Base-by-base conservation (phyloP, 2,329 filamentous ascomycete genomes). In the Colletotrichum costaricense region DNA sequence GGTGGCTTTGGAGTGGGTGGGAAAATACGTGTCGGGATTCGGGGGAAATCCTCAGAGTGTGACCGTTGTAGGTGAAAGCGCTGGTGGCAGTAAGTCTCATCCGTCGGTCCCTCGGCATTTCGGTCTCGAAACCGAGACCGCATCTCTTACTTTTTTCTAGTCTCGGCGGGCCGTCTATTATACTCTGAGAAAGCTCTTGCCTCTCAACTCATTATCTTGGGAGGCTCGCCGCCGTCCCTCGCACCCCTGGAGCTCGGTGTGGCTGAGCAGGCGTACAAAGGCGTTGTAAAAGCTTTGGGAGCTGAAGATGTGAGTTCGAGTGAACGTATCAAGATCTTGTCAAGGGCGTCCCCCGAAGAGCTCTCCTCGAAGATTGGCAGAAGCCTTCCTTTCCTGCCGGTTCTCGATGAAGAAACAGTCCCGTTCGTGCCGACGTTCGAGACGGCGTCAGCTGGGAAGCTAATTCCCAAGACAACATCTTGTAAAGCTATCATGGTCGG, bases 21-120 rank as follows among this genome's bases (percentile, higher is more conserved):
- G 79, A 49, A 76, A 77, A 8, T 76, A 83, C 59, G 80, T 83
- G 59, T 68, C 76, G 1, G 78, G 78, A 7, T 83, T 84, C 68
- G 81, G 81, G 4, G 81, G 81, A n/a, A 80, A 83, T 68, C 77
- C 78, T 6, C 64, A 76, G 2, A 74, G 76, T 19, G 77, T 82
- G 28, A 82, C 81, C 0, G 74, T 83, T 7, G 79, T 83, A n/a
- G 87, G 87, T 19, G 83, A 88, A 75, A 86, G 84, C 60, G 85
- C 85, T 6, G 87, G 87, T 38, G 86, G 80, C n/a, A 79, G 85
- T 83, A 78, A 76, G 82, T 75, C 9, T 49, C 42, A 22, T 5
- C 16, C 42, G 19, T 49, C 42, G 42, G 42, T 49, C 42, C 19
- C 11, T 49, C 42, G 42, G 42, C 19, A 8, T 22, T 49, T 49